phyloP scores from a whole-genome alignment of 257 asterid genomes.

The Ilex aquifolium region DNA sequence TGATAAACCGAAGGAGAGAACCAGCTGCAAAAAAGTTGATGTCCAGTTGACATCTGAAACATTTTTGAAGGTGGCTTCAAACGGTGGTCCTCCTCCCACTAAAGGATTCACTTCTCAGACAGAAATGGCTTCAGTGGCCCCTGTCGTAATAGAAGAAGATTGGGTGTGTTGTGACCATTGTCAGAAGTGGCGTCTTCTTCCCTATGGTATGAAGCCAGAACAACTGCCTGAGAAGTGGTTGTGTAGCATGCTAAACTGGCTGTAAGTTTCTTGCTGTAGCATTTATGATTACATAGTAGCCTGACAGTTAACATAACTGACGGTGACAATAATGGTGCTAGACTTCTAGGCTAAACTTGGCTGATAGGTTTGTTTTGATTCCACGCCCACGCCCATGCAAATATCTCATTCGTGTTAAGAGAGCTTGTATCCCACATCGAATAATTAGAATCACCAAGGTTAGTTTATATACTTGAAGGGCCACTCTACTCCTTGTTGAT shows the following conservation, averaged over 20 bases:
- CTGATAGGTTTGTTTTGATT: too few relatives aligned
- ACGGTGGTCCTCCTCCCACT: constrained; percentile 23
- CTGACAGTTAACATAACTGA: neutral
- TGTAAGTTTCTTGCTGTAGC: constrained; percentile 55
- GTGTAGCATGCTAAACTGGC: constrained; percentile 89
- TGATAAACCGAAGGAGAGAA: constrained; percentile 41
- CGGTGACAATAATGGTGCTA: too few relatives aligned
- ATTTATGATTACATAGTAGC: neutral
- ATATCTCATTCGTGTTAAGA: too few relatives aligned
- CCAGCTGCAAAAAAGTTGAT: constrained; percentile 24
- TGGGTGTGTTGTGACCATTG: constrained; percentile 87
- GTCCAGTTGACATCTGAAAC: constrained; percentile 29
- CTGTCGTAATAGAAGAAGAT: constrained; percentile 44
- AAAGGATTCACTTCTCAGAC: constrained; percentile 26
- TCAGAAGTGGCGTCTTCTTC: constrained; percentile 69
- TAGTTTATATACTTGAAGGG: too few relatives aligned
- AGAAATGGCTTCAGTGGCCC: constrained; percentile 33
- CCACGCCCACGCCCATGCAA: too few relatives aligned
- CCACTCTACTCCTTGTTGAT: too few relatives aligned
- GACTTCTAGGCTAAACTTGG: too few relatives aligned
- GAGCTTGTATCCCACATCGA: too few relatives aligned
- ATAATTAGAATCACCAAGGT: too few relatives aligned
- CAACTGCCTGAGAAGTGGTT: constrained; percentile 70
- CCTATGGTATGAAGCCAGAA: constrained; percentile 46
- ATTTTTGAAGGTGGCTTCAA: constrained; percentile 30